Conservation (phyloP, 2,329 filamentous ascomycete genomes). For the Ceratocystis smalleyi region DNA sequence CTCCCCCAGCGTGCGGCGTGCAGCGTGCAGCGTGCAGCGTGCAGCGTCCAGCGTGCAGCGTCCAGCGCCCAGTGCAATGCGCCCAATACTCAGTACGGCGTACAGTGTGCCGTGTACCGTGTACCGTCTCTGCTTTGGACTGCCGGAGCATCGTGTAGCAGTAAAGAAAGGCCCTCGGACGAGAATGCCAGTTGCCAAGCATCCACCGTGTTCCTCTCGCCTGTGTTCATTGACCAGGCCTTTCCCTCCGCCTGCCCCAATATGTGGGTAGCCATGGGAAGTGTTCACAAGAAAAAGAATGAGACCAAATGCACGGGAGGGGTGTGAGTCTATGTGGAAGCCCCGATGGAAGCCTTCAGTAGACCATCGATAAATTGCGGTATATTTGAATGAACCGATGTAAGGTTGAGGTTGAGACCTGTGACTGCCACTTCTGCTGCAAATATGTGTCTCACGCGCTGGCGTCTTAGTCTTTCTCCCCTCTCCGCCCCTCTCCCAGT, state of each 20-base stretch:
- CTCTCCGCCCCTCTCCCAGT: not conserved
- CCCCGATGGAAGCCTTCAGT: not conserved
- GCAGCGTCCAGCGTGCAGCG: no score
- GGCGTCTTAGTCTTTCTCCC: not conserved
- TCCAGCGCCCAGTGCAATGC: not conserved
- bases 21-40: no score
- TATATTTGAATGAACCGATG: not conserved
- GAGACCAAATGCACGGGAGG: not conserved
- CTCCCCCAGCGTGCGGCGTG: not conserved
- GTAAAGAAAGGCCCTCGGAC: not conserved
- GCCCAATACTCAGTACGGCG: not conserved
- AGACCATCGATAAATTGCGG: not conserved
- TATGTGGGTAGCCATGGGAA: not conserved
- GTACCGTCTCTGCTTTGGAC: not conserved
- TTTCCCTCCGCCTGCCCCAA: not conserved
- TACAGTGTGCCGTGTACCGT: not conserved
- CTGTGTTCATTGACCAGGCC: not conserved
- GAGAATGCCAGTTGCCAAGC: not conserved
- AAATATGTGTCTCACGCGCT: not conserved
- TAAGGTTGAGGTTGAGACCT: not conserved
- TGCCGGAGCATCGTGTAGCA: not conserved
- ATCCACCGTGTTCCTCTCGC: not conserved
- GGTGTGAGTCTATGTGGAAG: not conserved
- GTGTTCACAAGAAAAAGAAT: not conserved
- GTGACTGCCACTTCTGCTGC: not conserved